These are phyloP conservation scores for Aspergillus caelatus DNA, from an alignment of 2,329 filamentous ascomycete species.

Conservation along the genomic window DNA sequence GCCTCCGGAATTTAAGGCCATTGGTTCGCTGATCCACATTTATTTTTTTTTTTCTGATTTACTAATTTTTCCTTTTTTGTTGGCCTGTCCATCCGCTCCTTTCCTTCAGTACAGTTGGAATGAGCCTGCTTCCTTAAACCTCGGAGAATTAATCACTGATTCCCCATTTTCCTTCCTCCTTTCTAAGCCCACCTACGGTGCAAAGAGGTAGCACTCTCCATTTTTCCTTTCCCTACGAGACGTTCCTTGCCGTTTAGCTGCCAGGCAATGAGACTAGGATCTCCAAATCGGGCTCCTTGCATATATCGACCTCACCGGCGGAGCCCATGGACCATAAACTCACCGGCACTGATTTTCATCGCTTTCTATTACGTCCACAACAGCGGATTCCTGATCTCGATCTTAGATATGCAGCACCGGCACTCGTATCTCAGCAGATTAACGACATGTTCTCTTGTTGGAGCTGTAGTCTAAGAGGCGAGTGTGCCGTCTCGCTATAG, in stretches of 20 bases:
- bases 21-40: neutral
- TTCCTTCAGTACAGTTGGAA: neutral
- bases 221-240: neutral
- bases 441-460: neutral
- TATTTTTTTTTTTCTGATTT: neutral
- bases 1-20: neutral
- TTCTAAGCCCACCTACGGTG: neutral
- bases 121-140: neutral
- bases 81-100: neutral
- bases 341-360: neutral
- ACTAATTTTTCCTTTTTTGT: neutral
- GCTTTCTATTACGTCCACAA: neutral
- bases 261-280: neutral
- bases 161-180: neutral
- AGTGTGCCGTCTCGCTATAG: neutral
- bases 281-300: slow-evolving; percentile 14
- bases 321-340: neutral
- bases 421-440: neutral
- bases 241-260: neutral
- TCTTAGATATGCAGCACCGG: neutral
- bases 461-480: neutral
- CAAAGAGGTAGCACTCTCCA: neutral
- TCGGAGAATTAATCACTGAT: neutral
- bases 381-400: neutral
- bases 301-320: neutral